Evolutionary conservation across 768 basidiomycete genomes (phyloP), one percentile per base, ranked within the genome.

Genomic region (Leucogyrophana mollusca): DNA sequence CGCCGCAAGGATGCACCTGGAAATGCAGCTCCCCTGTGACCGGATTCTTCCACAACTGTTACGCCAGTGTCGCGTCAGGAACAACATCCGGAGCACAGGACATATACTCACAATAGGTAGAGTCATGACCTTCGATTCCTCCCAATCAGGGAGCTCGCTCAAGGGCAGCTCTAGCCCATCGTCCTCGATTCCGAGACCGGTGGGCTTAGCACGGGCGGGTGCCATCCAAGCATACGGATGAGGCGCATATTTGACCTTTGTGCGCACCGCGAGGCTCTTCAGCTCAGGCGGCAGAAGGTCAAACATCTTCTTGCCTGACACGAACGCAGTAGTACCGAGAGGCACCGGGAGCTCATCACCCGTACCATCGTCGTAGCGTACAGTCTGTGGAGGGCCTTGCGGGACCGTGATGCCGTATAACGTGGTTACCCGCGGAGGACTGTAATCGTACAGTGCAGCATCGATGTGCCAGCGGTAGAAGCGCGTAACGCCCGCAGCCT

Each of bases 401-500:
- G 92, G 93, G 0, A 94, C 84, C 3, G 56, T 71, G 51, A 94
- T 73, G 1, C 83, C 89, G 54, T 91, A 92, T 17, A 94, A 78
- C 1, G 90, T 90, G 4, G 93, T 94, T 34, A 89, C 91, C 52
- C 77, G 84, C 3, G 92, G 91, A 14, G 88, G 88, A 20, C 80
- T 79, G 10, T 85, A 73, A 45, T 85, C 80, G 60, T 88, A 89
- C 30, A 91, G 67, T 2, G 90, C 90, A 1, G 93, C 91, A 55
- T 94, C 92, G 64, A 94, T 93, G 64, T 94, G 90, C 90, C 91
- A 93, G 40, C 91, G 74, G 65, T 91, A 93, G 75, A 87, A 94
- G 32, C 91, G 78, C n/a, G 91, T 94, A 36, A 75, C 65, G n/a
- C 90, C 90, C 43, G 77, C 74, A 7, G 68, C 80, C 55, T 87